Conservation (phyloP, 2,329 filamentous ascomycete genomes). For the Pyricularia sp. region DNA sequence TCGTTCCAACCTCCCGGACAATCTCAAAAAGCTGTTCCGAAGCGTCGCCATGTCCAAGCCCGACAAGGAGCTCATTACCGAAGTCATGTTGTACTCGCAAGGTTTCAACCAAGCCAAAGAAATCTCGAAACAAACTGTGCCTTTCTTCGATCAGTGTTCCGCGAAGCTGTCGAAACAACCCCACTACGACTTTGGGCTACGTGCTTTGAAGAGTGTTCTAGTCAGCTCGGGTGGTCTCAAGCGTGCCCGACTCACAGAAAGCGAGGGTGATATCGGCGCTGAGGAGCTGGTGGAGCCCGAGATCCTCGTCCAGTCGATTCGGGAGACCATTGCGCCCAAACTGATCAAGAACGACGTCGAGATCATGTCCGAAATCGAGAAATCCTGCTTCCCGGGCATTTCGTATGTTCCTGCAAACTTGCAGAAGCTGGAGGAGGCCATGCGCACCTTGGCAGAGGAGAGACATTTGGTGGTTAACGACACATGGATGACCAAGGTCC, state of each 20-base stretch:
- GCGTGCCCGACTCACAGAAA: conserved; percentile 61
- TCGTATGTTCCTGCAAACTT: conserved; percentile 87
- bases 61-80: conserved; percentile 97
- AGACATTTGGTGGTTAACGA: conserved; percentile 85
- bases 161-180: conserved; percentile 83
- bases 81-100: conserved; percentile 99
- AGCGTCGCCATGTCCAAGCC: conserved; percentile 99
- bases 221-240: conserved; percentile 97
- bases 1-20: conserved; percentile 95
- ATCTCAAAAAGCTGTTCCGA: conserved; percentile 98
- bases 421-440: conserved; percentile 67
- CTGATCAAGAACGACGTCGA: conserved; percentile 88
- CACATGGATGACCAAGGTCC: conserved; percentile 92
- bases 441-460: conserved; percentile 73
- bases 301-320: conserved; percentile 96
- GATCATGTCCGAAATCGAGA: conserved; percentile 76
- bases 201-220: conserved; percentile 95
- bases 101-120: conserved; percentile 95
- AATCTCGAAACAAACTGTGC: conserved; percentile 90
- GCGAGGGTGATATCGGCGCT: conserved; percentile 46
- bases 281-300: conserved; percentile 82
- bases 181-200: conserved; percentile 97
- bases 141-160: conserved; percentile 92
- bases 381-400: conserved; percentile 81
- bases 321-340: conserved; percentile 97